Base-by-base conservation (phyloP, 2,329 filamentous ascomycete genomes). In the Amphichorda felina region DNA sequence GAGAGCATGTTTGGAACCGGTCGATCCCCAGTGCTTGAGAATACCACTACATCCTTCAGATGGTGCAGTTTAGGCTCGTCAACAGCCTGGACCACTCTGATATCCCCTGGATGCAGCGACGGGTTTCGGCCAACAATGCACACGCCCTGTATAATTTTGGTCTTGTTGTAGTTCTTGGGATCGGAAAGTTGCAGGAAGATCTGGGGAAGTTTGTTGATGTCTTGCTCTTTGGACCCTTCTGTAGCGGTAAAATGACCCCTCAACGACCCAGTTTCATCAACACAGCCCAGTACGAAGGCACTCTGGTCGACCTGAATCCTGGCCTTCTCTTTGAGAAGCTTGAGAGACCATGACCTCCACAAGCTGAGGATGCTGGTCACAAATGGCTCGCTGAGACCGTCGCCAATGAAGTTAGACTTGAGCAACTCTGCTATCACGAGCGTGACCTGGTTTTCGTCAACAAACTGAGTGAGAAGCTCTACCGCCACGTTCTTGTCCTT, bases 1-100 rank as follows among this genome's bases (percentile, higher is more conserved):
- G 91, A 94, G 43, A 91, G 87, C 89, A 96, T 96, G 48, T 82
- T 87, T 1, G 88, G 77, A 16, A 98, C 61, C 42, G 94, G 86
- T 13, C 82, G 70, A 49, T 95, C 86, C 0, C 89, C 89, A 0
- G 65, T 79, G 25, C 83, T 75, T 1, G 91, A 85, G 33, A 98
- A 80, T 0, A 96, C 87, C 1, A 96, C 79, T 1, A 93, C 83
- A 50, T 96, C 79, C 38, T 73, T 79, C 4, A 95, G 66, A 47
- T 95, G 84, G 31, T 68, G 72, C 4, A 98, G 63, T n/a, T 63
- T 62, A 1, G 77, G 72, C 2, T 77, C 68, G 45, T 96, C 72
- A 4, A 96, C 79, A 3, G 91, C 91, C 41, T 76, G 70, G 2
- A 96, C 89, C 1, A 95, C 74, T 16, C 91, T 79, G 31, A 96